phyloP scores from a whole-genome alignment of 2,329 filamentous ascomycete species.

The Ophiostoma montium region DNA sequence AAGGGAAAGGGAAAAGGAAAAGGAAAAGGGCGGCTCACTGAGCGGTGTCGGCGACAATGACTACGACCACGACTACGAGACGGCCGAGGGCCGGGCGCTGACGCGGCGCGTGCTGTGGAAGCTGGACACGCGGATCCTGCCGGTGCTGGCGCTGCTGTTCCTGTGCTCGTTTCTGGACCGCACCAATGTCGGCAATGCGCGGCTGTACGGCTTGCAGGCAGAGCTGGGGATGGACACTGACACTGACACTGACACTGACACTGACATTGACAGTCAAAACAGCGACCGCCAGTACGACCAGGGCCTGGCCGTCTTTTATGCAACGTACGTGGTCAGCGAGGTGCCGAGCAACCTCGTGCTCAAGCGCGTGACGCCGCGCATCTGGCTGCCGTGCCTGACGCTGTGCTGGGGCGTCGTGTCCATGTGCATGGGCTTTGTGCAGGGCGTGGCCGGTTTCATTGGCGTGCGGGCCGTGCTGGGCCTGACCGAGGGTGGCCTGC shows the following conservation, averaged over 20 bases:
- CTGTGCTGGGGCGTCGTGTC: slow-evolving; percentile 44
- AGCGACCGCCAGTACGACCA: slow-evolving; percentile 46
- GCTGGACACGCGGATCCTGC: slow-evolving; percentile 45
- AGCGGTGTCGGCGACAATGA: not conserved
- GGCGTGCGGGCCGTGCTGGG: slow-evolving; percentile 48
- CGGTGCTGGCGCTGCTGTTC: slow-evolving; percentile 48
- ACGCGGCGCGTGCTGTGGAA: slow-evolving; percentile 35
- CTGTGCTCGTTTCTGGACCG: slow-evolving; percentile 52
- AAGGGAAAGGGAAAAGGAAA: no score
- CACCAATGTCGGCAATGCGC: slow-evolving; percentile 61
- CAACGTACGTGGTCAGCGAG: slow-evolving; percentile 48
- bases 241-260: slow-evolving; percentile 28
- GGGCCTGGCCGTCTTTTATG: slow-evolving; percentile 51
- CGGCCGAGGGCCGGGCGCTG: no score
- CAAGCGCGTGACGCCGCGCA: slow-evolving; percentile 43
- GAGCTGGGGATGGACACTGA: slow-evolving; percentile 43
- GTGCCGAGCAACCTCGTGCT: slow-evolving; percentile 50
- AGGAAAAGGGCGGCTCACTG: not conserved
- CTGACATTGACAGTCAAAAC: no score
- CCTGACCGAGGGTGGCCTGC: slow-evolving; percentile 47
- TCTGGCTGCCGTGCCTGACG: slow-evolving; percentile 46
- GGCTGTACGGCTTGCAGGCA: slow-evolving; percentile 46
- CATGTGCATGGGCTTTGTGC: slow-evolving; percentile 41
- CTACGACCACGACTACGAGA: not conserved
- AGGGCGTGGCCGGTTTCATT: slow-evolving; percentile 41